Conservation (phyloP, 2,329 filamentous ascomycete species). For the Leptoxyphium fumago region DNA sequence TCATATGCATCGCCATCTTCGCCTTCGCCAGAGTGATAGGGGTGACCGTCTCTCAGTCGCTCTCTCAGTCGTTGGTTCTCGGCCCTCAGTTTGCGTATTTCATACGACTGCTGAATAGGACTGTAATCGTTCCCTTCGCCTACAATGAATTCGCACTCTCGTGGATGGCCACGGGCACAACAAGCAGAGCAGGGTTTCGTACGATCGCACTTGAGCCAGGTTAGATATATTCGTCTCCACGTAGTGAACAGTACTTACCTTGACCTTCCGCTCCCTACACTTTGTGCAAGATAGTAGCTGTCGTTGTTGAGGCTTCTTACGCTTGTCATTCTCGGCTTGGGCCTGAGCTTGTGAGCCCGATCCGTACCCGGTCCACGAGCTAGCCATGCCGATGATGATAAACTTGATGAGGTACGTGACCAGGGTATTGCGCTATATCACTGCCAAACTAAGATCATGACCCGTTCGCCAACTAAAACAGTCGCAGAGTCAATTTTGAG, state of each 20-base stretch:
- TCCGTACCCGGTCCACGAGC: conserved; percentile 15
- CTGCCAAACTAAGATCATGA: too few relatives aligned
- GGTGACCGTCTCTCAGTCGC: conserved; percentile 20
- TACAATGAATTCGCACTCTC: conserved; percentile 31
- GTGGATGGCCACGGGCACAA: conserved; percentile 32
- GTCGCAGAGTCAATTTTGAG: too few relatives aligned
- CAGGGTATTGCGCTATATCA: too few relatives aligned
- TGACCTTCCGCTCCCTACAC: conserved; percentile 34
- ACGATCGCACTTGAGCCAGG: conserved; percentile 27
- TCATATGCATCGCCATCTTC: conserved; percentile 20
- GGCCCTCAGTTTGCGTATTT: conserved; percentile 30
- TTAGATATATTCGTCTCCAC: conserved; percentile 2
- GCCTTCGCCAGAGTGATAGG: conserved; percentile 21
- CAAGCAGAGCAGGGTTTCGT: conserved; percentile 36
- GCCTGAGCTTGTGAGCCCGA: conserved; percentile 10
- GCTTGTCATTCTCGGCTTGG: conserved; percentile 17
- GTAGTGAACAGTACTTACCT: conserved; percentile 19
- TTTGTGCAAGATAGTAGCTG: conserved; percentile 35
- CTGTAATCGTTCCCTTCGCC: conserved; percentile 32
- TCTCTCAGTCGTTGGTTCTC: conserved; percentile 33
- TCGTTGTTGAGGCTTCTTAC: conserved; percentile 25
- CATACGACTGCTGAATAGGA: conserved; percentile 33
- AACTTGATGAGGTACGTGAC: too few relatives aligned
- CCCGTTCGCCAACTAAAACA: too few relatives aligned
- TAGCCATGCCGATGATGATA: conserved; percentile 8